Base-by-base conservation (phyloP, 2,329 filamentous ascomycete species). In the Microcyclospora pomicola region DNA sequence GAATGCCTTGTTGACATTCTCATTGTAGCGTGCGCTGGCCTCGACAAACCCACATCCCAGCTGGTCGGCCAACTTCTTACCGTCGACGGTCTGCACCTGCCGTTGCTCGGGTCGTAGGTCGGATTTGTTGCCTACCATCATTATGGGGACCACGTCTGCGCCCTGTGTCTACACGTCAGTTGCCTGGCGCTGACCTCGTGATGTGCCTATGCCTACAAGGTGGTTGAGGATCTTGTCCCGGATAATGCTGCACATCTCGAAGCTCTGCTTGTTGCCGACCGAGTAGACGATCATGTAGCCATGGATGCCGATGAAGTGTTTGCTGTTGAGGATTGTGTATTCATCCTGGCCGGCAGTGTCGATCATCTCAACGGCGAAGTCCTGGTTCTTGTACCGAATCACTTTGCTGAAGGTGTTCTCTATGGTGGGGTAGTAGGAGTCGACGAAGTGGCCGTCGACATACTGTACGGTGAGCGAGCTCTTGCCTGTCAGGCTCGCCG, bases 251-350 rank as follows among this genome's bases (percentile, higher is more conserved):
- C 94, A 81, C 88, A 96, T 98, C 60, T 98, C 91, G 56, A 95
- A 96, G 9, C 86, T 93, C 52, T 91, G 82, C 55, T 84, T 78
- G 34, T 84, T 94, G 15, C 83, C 82, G 35, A 98, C 87, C n/a
- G 87, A 94, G 65, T 98, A 98, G 35, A 95, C 88, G 43, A 98
- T 80, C 74, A 98, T 86, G 63, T 96, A 98, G 40, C 91, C 91
- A 67, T 98, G 91, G 49, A 96, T 96, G 46, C 91, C 91, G 60
- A 98, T 96, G 55, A 96, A 96, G 60, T 96, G 88, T 67, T 96
- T 96, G 45, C 84, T 93, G 64, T 95, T 96, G 44, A 98, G 71
- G 48, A 96, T 95, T 58, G 84, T 93, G 69, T 98, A 98, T 64
- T 98, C 91, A 68, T 98, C 91, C 80, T 91, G 56, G 43, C 91